Base-by-base conservation (phyloP, 108 stramenopile species). In the Chaetoceros tenuissimus region DNA sequence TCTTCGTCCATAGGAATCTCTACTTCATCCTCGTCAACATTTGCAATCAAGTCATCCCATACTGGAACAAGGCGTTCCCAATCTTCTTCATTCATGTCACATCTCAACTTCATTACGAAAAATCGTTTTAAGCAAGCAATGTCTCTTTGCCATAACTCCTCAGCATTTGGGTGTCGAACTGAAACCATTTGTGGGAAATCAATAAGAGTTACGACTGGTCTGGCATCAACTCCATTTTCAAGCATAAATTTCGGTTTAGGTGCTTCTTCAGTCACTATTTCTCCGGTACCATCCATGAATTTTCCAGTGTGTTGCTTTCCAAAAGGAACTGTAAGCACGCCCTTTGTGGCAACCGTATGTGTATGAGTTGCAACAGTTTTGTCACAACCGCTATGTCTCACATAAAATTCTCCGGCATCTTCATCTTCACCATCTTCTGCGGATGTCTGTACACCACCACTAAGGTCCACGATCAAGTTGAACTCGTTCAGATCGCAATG, bases 401-500 rank as follows among this genome's bases (percentile, higher is more conserved):
- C 87, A 72, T 94, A 91, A 52, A 76, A 75, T 31, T 81, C 79
- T 10, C 67, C 75, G 24, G 69, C 79, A 48, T 82, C 85, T 62
- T 79, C 80, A 55, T 84, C 68, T 28, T 55, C 74, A 5, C 66
- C 53, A 8, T 71, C 68, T 48, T 67, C 45, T 0, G 63, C 60
- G 0, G 31, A 55, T 28, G 67, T 70, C 64, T 94, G 92, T 23
- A 89, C 74, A 18, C 87, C 85, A 2, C 62, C 62, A 51, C 78
- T 80, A 56, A 94, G 54, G 63, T 97, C 94, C 2, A 99, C 89
- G 80, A 99, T 79, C n/a, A 99, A 58, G 70, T 99, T 99, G 69
- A 99, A 99, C 70, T 99, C 99, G 73, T 99, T 99, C 72, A 98
- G 86, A 75, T 99, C 99, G 60, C 99, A 97, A 72, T 99, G 99